Evolutionary conservation across 352 stramenopile species (phyloP).

Genomic region (Nannochloropsis limnetica): DNA sequence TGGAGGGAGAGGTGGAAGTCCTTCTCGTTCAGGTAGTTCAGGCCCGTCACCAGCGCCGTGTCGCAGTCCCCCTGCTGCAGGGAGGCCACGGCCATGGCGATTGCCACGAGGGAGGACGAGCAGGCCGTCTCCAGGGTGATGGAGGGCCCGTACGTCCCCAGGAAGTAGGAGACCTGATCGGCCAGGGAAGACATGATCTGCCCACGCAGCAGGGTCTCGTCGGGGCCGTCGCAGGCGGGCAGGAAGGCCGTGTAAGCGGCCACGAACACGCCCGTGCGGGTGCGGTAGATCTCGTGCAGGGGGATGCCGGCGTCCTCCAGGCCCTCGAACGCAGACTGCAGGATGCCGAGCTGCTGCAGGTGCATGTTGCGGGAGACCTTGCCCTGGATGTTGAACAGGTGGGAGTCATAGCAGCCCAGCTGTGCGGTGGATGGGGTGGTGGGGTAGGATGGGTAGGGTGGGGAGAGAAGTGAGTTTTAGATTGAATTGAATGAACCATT

Average conservation of each 20-base stretch:
- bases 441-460: neutral
- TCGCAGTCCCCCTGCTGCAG: conserved; percentile 43
- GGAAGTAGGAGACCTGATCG: conserved; percentile 51
- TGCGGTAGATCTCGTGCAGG: conserved; percentile 33
- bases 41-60: conserved; percentile 48
- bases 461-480: neutral
- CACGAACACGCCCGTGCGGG: conserved; percentile 23
- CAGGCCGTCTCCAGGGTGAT: conserved; percentile 56
- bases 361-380: conserved; percentile 32
- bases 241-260: conserved; percentile 18
- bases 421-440: neutral
- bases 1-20: conserved; percentile 36
- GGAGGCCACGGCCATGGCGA: conserved; percentile 46
- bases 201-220: neutral
- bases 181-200: conserved; percentile 43
- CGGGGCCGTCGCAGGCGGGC: neutral
- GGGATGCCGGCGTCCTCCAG: conserved; percentile 30
- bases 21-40: conserved; percentile 48
- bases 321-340: conserved; percentile 27
- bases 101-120: conserved; percentile 55
- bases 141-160: conserved; percentile 53
- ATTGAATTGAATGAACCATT: too few species aligned
- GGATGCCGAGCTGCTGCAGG: conserved; percentile 21
- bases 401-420: conserved; percentile 4
- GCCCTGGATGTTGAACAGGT: conserved; percentile 30